A percentile compares a stretch with the other conserved stretches of the same genome.
phyloP scores from a whole-genome alignment of 2,329 filamentous ascomycete species.

The Thielaviopsis ethacetica region DNA sequence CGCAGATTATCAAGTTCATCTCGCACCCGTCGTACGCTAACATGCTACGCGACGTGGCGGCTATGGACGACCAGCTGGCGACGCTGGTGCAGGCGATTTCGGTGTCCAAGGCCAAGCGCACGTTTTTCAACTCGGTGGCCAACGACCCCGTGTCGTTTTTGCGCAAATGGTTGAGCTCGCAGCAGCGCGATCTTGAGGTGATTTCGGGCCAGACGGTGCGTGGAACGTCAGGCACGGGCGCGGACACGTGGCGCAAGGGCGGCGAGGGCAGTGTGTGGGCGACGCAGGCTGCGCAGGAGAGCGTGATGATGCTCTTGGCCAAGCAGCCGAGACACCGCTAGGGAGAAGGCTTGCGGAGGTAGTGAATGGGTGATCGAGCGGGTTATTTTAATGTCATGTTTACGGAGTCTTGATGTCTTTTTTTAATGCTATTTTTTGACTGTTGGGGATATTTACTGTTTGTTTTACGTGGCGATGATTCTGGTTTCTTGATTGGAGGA shows the following conservation, averaged over 20 bases:
- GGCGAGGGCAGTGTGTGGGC: slow-evolving; percentile 38
- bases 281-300: slow-evolving; percentile 43
- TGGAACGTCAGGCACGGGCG: slow-evolving; percentile 25
- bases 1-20: slow-evolving; percentile 47
- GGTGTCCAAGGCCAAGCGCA: slow-evolving; percentile 76
- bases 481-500: too few species aligned
- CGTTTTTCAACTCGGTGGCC: slow-evolving; percentile 65
- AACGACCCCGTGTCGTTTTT: slow-evolving; percentile 75
- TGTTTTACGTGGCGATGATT: too few species aligned
- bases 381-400: background rate
- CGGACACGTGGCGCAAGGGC: slow-evolving; percentile 53
- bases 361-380: background rate
- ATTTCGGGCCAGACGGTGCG: slow-evolving; percentile 67
- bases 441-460: too few species aligned
- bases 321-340: slow-evolving; percentile 26
- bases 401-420: background rate
- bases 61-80: slow-evolving; percentile 72
- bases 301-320: slow-evolving; percentile 43
- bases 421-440: too few species aligned
- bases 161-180: slow-evolving; percentile 73
- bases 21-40: slow-evolving; percentile 53
- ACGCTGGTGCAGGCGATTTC: slow-evolving; percentile 67
- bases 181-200: slow-evolving; percentile 79
- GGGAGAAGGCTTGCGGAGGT: background rate
- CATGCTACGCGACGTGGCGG: slow-evolving; percentile 59